A percentile compares a stretch with the other conserved stretches of the same genome.
phyloP scores from a whole-genome alignment of 2,329 filamentous ascomycete species.

The Cryphonectria carpinicola region DNA sequence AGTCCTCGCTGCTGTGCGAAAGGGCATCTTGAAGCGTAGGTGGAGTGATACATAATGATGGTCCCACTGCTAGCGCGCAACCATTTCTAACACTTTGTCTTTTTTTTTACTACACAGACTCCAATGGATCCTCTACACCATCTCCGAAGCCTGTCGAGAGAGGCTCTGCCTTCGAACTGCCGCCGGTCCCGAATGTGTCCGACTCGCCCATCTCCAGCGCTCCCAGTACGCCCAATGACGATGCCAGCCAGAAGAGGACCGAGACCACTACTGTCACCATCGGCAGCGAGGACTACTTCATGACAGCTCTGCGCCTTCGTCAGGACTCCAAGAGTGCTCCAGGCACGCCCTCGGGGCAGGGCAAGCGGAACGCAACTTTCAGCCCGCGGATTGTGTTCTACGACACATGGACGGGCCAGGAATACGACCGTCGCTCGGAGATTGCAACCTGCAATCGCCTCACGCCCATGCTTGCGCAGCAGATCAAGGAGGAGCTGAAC shows the following conservation, averaged over 20 bases:
- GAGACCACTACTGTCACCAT: constrained; percentile 70
- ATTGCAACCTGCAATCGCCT: constrained; percentile 97
- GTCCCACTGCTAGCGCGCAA: constrained; percentile 10
- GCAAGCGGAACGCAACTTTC: constrained; percentile 72
- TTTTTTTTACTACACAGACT: constrained; percentile 47
- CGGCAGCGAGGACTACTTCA: constrained; percentile 88
- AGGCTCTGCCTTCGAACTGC: constrained; percentile 58
- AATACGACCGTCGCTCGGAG: constrained; percentile 95
- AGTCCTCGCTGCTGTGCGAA: constrained; percentile 87
- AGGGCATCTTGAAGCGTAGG: constrained; percentile 92
- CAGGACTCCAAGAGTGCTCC: constrained; percentile 81
- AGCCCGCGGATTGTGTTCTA: constrained; percentile 93
- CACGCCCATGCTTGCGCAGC: constrained; percentile 94
- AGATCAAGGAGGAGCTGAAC: constrained; percentile 99
- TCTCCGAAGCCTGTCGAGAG: constrained; percentile 66
- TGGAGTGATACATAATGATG: constrained; percentile 24
- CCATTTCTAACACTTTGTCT: constrained; percentile 30
- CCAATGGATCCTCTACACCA: constrained; percentile 70
- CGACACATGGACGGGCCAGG: constrained; percentile 93
- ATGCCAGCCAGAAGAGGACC: constrained; percentile 67
- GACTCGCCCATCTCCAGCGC: constrained; percentile 85
- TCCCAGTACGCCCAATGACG: constrained; percentile 85
- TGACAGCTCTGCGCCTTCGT: constrained; percentile 72
- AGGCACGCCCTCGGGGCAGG: constrained; percentile 67
- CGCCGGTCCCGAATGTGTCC: constrained; percentile 64